Evolutionary conservation across 2,329 filamentous ascomycete species (phyloP).

Genomic region (Orbilia brochopaga): DNA sequence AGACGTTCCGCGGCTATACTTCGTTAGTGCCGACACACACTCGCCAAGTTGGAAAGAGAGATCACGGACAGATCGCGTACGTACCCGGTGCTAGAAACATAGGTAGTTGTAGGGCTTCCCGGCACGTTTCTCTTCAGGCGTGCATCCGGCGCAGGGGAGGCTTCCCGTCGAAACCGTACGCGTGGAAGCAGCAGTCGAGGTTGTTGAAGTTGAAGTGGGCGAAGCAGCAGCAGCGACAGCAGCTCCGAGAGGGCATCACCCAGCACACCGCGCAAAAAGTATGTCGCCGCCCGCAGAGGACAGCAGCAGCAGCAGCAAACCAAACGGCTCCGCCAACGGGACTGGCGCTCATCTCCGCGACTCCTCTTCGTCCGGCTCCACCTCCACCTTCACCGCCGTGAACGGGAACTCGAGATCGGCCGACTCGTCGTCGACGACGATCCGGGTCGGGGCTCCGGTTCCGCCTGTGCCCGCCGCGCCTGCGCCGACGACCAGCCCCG

Average conservation of each 20-base stretch:
- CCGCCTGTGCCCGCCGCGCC: conserved; percentile 24
- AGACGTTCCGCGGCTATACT: background rate
- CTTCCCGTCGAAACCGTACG: background rate
- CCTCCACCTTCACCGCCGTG: conserved; percentile 44
- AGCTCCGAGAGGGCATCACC: conserved; percentile 5
- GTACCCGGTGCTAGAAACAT: background rate
- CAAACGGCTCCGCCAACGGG: conserved; percentile 44
- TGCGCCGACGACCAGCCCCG: background rate
- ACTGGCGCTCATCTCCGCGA: conserved; percentile 35
- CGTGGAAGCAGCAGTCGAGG: background rate
- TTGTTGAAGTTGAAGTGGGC: background rate
- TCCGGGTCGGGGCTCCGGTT: conserved; percentile 27
- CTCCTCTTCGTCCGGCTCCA: conserved; percentile 15
- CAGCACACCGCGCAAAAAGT: conserved; percentile 8
- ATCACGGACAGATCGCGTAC: background rate
- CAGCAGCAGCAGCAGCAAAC: conserved; percentile 34
- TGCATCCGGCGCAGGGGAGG: background rate
- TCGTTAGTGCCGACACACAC: background rate
- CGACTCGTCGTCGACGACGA: conserved; percentile 17
- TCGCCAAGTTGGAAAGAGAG: background rate
- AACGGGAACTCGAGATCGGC: conserved; percentile 45
- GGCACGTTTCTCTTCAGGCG: background rate
- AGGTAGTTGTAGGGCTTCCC: background rate
- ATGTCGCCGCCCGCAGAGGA: conserved; percentile 47
- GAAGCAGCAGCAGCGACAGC: background rate